These are phyloP conservation scores for Saccharomyces hybrid DNA, from an alignment of 1,139 yeast genomes.

Conservation along the genomic window DNA sequence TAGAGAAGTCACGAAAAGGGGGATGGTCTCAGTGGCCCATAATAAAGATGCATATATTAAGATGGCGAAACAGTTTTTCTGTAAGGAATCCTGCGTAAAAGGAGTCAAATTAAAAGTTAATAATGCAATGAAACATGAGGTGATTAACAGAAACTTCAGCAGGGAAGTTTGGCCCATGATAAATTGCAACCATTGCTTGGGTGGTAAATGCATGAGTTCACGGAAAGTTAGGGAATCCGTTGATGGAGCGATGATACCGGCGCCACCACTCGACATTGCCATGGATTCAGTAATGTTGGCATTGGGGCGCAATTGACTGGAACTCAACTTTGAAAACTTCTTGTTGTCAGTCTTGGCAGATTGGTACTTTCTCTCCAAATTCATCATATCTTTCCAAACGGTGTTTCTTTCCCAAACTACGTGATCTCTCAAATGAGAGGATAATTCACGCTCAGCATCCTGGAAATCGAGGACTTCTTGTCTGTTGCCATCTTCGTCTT, in stretches of 20 bases:
- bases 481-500: background rate
- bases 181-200: slow-evolving; percentile 10
- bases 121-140: slow-evolving; percentile 40
- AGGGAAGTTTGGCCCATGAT: slow-evolving; percentile 17
- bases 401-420: slow-evolving; percentile 95
- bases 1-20: slow-evolving; percentile 76
- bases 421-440: slow-evolving; percentile 77
- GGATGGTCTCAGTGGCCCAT: slow-evolving; percentile 94
- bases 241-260: background rate
- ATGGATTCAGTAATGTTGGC: background rate
- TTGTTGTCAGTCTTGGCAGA: slow-evolving; percentile 39
- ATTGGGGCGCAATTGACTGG: background rate
- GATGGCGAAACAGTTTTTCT: slow-evolving; percentile 76
- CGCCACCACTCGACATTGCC: background rate
- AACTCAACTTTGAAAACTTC: background rate
- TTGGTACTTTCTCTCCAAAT: slow-evolving; percentile 67
- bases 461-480: slow-evolving; percentile 14
- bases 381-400: slow-evolving; percentile 94
- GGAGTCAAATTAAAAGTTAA: slow-evolving; percentile 44
- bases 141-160: slow-evolving; percentile 41
- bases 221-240: slow-evolving; percentile 6
- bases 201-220: slow-evolving; percentile 11
- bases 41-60: slow-evolving; percentile 68
- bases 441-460: slow-evolving; percentile 55
- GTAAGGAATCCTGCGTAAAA: slow-evolving; percentile 53